Evolutionary conservation across 257 asterid genomes (phyloP).

Genomic region (Solanum chilense): DNA sequence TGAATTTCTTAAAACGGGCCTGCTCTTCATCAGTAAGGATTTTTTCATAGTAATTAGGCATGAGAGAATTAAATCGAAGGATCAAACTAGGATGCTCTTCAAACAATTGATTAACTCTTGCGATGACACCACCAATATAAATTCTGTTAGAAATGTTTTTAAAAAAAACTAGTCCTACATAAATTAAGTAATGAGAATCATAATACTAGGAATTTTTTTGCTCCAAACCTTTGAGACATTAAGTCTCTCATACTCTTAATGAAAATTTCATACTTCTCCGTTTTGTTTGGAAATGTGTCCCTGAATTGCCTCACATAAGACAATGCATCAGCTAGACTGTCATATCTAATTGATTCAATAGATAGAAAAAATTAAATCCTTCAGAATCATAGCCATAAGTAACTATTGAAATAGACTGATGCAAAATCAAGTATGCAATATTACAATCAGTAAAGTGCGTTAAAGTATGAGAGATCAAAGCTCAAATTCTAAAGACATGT

Average conservation of each 20-base stretch:
- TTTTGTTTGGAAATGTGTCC: conserved; percentile 10
- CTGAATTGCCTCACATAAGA: too few species aligned
- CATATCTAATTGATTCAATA: too few species aligned
- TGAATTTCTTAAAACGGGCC: conserved; percentile 27
- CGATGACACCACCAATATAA: conserved; percentile 82
- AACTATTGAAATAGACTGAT: background rate
- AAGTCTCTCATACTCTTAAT: conserved; percentile 89
- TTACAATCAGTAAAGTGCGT: too few species aligned
- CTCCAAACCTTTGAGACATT: conserved; percentile 72
- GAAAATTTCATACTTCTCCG: conserved; percentile 72
- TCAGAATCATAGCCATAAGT: background rate
- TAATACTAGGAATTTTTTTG: background rate
- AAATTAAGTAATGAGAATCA: background rate
- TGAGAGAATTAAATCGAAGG: conserved; percentile 81
- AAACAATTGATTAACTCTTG: conserved; percentile 76
- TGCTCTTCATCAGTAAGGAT: conserved; percentile 69
- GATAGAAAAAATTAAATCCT: too few species aligned
- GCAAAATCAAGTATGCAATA: too few species aligned
- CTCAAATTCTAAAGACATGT: too few species aligned
- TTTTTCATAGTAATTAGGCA: conserved; percentile 87
- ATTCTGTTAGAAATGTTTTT: conserved; percentile 36
- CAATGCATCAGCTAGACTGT: too few species aligned
- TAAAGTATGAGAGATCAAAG: too few species aligned
- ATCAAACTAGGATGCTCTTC: conserved; percentile 77
- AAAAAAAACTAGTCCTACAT: background rate